Evolutionary conservation across 106 monocot species (phyloP), one percentile per base, ranked within the genome.

Genomic region (Dioscorea zingiberensis): DNA sequence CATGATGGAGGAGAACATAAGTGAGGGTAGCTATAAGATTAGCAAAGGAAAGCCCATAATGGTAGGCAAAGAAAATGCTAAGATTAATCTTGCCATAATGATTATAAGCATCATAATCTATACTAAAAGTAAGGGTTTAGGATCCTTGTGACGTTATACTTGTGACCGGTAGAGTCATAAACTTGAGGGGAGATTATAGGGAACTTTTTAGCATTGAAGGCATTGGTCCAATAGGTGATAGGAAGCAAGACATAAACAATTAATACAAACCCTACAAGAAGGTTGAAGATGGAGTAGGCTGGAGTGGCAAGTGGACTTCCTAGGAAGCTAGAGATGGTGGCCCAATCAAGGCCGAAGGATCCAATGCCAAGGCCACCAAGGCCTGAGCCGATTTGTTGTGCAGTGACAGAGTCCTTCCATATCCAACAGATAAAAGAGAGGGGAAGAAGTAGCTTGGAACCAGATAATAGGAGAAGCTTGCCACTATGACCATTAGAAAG

Each of bases 311-410:
- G 44, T 0, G 88, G 88, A 53, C 54, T 76, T 7, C 75, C 80
- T 0, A 75, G 63, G 55, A 78, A 77, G 7, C 69, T 66, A 1
- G 69, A 48, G 0, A 72, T 59, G 0, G 80, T 84, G 1, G 72
- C 45, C 84, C 88, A 78, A 26, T 84, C 88, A 3, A 84, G 62
- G 17, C 73, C 77, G 44, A n/a, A n/a, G n/a, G n/a, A n/a, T n/a
- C n/a, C n/a, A n/a, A n/a, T n/a, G n/a, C n/a, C n/a, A n/a, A n/a
- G n/a, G n/a, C n/a, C n/a, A n/a, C n/a, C n/a, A n/a, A n/a, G 44
- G 2, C 83, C 87, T 0, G 80, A 80, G 0, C 87, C 84, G 22
- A 87, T 76, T 29, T 87, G 80, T 16, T 84, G 87, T 4, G 84
- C 80, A 0, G 77, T 81, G 47, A 84, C 27, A 0, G 84, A 88